These are phyloP conservation scores for Paramecium pentaurelia DNA, from an alignment of 73 alveolate genomes.

Conservation along the genomic window DNA sequence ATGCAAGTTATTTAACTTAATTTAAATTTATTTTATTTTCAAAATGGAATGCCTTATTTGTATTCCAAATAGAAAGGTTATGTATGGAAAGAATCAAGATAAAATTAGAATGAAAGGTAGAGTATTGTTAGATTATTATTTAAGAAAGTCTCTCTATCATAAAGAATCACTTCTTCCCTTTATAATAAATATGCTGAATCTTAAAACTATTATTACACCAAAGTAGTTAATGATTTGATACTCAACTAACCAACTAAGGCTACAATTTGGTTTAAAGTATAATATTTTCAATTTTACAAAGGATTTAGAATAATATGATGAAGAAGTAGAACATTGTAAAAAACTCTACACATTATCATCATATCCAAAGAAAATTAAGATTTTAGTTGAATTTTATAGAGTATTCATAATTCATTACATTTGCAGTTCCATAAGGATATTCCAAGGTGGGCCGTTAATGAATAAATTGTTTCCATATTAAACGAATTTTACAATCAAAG, in stretches of 20 bases:
- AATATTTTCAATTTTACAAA: not conserved
- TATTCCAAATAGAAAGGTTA: not conserved
- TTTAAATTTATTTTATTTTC: not conserved
- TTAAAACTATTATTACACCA: conserved; percentile 8
- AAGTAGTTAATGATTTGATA: not conserved
- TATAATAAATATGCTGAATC: conserved; percentile 8
- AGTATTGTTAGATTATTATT: not conserved
- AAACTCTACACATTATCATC: not conserved
- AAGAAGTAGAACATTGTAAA: not conserved
- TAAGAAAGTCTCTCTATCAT: conserved; percentile 17
- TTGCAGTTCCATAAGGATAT: not conserved
- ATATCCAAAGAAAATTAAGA: not conserved
- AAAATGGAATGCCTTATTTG: conserved; percentile 22
- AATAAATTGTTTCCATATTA: not conserved
- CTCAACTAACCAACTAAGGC: not conserved
- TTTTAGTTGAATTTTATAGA: not conserved
- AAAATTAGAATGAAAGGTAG: not conserved
- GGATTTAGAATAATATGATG: not conserved
- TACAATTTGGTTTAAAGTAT: not conserved
- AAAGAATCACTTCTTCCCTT: not conserved
- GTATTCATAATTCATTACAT: not conserved
- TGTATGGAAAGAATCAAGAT: not conserved
- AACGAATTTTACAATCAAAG: not conserved
- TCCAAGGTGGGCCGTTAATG: conserved; percentile 10
- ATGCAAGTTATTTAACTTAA: not conserved